These are phyloP conservation scores for Spathaspora girioi DNA, from an alignment of 805 yeast species.

Conservation along the genomic window DNA sequence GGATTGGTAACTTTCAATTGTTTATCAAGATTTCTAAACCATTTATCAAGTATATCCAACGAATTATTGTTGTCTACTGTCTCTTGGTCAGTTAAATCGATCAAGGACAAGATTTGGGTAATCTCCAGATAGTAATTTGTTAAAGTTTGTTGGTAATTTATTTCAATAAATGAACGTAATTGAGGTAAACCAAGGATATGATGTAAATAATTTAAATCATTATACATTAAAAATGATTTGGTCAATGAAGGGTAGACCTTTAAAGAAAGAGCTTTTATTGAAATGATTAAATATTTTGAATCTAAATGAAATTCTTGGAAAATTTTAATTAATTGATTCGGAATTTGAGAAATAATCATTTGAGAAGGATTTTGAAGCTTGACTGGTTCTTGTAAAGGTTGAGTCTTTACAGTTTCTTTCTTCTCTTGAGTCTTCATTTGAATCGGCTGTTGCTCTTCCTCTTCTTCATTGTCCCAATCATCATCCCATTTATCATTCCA, in stretches of 20 bases:
- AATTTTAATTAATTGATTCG: slow-evolving; percentile 18
- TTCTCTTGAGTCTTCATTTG: slow-evolving; percentile 1
- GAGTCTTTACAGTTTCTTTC: background rate
- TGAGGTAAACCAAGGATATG: background rate
- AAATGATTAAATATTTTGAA: slow-evolving; percentile 17
- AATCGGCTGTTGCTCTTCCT: background rate
- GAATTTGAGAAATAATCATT: slow-evolving; percentile 18
- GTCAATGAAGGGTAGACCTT: slow-evolving; percentile 29
- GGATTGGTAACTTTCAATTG: slow-evolving; percentile 24
- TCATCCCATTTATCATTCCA: slow-evolving; percentile 29
- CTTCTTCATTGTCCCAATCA: slow-evolving; percentile 20
- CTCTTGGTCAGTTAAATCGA: slow-evolving; percentile 13
- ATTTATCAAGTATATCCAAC: slow-evolving; percentile 15
- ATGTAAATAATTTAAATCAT: slow-evolving; percentile 28
- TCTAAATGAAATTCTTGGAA: slow-evolving; percentile 19
- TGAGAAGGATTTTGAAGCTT: background rate
- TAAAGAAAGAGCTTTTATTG: slow-evolving; percentile 29
- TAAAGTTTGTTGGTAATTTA: slow-evolving; percentile 17
- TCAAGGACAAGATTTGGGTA: slow-evolving; percentile 13
- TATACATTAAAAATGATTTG: slow-evolving; percentile 31
- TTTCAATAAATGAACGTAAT: slow-evolving; percentile 1
- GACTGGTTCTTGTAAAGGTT: background rate
- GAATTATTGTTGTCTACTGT: slow-evolving; percentile 13
- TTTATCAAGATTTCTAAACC: slow-evolving; percentile 20
- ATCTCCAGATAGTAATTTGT: slow-evolving; percentile 17